These are phyloP conservation scores for Ilyonectria sp. DNA, from an alignment of 2,329 filamentous ascomycete species.

Conservation along the genomic window DNA sequence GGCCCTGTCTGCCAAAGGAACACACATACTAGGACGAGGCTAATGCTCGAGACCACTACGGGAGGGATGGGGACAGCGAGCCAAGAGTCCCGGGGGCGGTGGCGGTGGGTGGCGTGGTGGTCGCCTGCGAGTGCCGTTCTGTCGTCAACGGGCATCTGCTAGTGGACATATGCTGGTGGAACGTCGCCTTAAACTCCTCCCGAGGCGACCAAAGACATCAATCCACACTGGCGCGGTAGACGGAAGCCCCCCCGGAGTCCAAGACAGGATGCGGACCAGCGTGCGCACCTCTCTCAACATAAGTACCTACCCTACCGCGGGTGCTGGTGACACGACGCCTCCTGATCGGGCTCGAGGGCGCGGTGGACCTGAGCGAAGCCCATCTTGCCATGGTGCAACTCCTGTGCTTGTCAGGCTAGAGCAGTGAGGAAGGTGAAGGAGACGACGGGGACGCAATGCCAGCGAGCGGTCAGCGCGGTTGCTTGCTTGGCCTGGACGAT, in stretches of 20 bases:
- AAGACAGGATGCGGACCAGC: neutral
- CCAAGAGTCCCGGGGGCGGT: constrained; percentile 7
- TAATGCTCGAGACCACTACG: neutral
- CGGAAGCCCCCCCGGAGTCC: constrained; percentile 12
- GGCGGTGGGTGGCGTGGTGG: constrained; percentile 8
- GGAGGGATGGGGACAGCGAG: constrained; percentile 3
- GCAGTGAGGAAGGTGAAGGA: neutral
- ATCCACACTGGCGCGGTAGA: constrained; percentile 8
- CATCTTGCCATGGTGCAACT: neutral
- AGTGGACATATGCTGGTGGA: constrained; percentile 3
- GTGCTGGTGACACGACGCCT: constrained; percentile 15
- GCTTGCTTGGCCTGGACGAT: constrained; percentile 1
- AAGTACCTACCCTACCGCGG: neutral
- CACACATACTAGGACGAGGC: neutral
- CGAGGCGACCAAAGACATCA: constrained; percentile 4
- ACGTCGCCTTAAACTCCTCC: constrained; percentile 5
- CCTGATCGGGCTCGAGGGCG: constrained; percentile 16
- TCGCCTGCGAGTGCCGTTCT: constrained; percentile 6
- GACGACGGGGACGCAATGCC: neutral
- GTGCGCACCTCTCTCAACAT: constrained; percentile 6
- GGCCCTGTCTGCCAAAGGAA: neutral
- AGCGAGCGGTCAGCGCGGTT: constrained; percentile 20
- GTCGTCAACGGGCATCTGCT: constrained; percentile 6
- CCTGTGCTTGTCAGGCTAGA: neutral
- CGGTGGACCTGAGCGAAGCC: constrained; percentile 8